Percentiles rank a stretch among this genome's conserved stretches.
These are phyloP conservation scores for Kingdonia uniflora DNA, from an alignment of 164 flowering plant genomes.

Conservation along the genomic window DNA sequence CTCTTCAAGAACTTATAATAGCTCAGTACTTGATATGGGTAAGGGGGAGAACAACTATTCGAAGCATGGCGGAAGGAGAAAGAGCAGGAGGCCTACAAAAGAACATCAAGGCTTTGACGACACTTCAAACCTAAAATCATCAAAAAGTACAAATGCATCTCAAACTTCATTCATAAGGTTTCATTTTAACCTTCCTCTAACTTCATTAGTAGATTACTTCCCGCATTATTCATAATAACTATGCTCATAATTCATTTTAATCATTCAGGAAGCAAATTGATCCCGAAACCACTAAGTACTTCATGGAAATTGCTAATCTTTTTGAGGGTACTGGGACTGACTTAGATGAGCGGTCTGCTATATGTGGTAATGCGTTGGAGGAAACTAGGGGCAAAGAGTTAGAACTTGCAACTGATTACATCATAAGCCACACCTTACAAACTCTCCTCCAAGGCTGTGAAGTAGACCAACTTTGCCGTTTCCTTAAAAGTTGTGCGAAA, in stretches of 20 bases:
- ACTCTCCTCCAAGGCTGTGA: slow-evolving; percentile 72
- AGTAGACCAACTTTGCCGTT: slow-evolving; percentile 57
- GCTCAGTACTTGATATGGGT: too few species aligned
- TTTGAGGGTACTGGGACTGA: slow-evolving; percentile 59
- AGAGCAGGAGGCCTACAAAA: slow-evolving; percentile 2
- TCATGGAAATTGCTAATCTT: slow-evolving; percentile 65
- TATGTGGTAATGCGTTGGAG: slow-evolving; percentile 89
- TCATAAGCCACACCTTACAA: slow-evolving; percentile 67
- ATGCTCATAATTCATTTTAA: not conserved
- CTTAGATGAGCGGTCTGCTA: slow-evolving; percentile 43
- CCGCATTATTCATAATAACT: too few species aligned
- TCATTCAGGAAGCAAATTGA: slow-evolving; percentile 69
- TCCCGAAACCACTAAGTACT: slow-evolving; percentile 74
- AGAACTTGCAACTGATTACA: slow-evolving; percentile 76
- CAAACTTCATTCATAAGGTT: not conserved
- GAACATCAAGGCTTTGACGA: not conserved
- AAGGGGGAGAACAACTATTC: too few species aligned
- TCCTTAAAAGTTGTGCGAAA: slow-evolving; percentile 51
- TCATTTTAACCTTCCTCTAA: too few species aligned
- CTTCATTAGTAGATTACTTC: too few species aligned
- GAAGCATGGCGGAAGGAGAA: not conserved
- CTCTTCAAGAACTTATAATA: too few species aligned
- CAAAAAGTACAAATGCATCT: not conserved
- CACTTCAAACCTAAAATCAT: not conserved
- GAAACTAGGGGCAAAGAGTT: slow-evolving; percentile 82